Conservation (phyloP, 371 early-diverging fungal genomes). For the Mucor plumbeus region DNA sequence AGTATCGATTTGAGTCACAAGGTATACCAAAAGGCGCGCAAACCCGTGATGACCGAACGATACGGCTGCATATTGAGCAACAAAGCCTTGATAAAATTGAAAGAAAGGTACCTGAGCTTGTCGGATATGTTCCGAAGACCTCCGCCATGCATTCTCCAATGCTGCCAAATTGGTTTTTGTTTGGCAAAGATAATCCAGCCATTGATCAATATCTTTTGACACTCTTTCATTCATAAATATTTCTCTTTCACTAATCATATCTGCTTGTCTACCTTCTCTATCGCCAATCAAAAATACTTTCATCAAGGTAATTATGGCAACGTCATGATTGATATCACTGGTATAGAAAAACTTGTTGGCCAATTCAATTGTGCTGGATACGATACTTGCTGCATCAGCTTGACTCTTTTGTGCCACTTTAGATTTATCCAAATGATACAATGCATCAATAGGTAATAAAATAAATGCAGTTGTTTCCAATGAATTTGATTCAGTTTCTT, state of each 20-base stretch:
- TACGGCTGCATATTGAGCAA: constrained; percentile 58
- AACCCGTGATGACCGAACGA: constrained; percentile 50
- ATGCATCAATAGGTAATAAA: constrained; percentile 61
- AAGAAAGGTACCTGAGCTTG: constrained; percentile 53
- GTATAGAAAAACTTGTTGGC: constrained; percentile 31
- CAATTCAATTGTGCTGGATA: constrained; percentile 45
- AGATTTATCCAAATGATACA: constrained; percentile 53
- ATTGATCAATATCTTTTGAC: constrained; percentile 36
- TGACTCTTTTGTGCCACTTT: constrained; percentile 30
- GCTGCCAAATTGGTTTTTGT: constrained; percentile 26
- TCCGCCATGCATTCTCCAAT: constrained; percentile 50
- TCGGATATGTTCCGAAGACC: constrained; percentile 47
- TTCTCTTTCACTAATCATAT: constrained; percentile 48
- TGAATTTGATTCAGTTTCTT: not conserved
- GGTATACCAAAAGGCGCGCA: constrained; percentile 49
- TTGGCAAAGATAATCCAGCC: constrained; percentile 44
- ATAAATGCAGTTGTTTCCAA: constrained; percentile 41
- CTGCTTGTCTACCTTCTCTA: constrained; percentile 42
- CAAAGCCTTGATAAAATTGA: constrained; percentile 65
- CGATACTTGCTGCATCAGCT: constrained; percentile 37
- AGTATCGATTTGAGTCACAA: constrained; percentile 50
- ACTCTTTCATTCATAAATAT: constrained; percentile 56
- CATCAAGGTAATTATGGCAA: constrained; percentile 56
- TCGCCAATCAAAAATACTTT: constrained; percentile 54
- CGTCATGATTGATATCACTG: constrained; percentile 36